These are phyloP conservation scores for Silene noctiflora DNA, from an alignment of 179 eudicot genomes.

Conservation along the genomic window DNA sequence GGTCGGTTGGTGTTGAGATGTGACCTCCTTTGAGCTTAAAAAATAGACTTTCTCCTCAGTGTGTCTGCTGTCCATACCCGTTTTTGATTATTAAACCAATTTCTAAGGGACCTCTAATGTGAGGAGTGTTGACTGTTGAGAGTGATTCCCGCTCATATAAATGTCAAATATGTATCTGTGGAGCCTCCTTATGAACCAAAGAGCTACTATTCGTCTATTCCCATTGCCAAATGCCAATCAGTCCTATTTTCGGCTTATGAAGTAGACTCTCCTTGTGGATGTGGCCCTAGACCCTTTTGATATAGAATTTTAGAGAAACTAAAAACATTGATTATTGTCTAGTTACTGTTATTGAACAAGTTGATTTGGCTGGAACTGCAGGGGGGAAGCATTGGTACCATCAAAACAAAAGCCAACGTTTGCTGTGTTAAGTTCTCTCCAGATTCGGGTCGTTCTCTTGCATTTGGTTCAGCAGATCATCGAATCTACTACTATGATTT, in stretches of 20 bases:
- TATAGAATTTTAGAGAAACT: slow-evolving; percentile 26
- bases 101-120: too few relatives aligned
- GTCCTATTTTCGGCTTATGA: too few relatives aligned
- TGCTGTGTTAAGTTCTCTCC: slow-evolving; percentile 88
- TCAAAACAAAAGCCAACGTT: slow-evolving; percentile 88
- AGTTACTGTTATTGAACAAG: slow-evolving; percentile 35
- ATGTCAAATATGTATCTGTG: too few relatives aligned
- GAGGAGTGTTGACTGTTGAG: too few relatives aligned
- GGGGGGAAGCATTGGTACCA: slow-evolving; percentile 82
- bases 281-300: slow-evolving; percentile 59
- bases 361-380: slow-evolving; percentile 52
- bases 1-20: too few relatives aligned
- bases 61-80: not conserved
- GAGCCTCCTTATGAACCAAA: not conserved
- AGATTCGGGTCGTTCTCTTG: slow-evolving; percentile 74
- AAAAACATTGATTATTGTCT: slow-evolving; percentile 73
- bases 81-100: too few relatives aligned
- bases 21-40: not conserved
- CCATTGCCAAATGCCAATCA: too few relatives aligned
- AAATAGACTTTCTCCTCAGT: not conserved
- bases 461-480: slow-evolving; percentile 97
- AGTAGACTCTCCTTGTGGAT: slow-evolving; percentile 37
- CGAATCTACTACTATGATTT: slow-evolving; percentile 84
- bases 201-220: not conserved
- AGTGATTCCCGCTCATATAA: too few relatives aligned